Evolutionary conservation across 768 basidiomycete genomes (phyloP).

Genomic region (Tylopilus plumbeoviolaceoides): DNA sequence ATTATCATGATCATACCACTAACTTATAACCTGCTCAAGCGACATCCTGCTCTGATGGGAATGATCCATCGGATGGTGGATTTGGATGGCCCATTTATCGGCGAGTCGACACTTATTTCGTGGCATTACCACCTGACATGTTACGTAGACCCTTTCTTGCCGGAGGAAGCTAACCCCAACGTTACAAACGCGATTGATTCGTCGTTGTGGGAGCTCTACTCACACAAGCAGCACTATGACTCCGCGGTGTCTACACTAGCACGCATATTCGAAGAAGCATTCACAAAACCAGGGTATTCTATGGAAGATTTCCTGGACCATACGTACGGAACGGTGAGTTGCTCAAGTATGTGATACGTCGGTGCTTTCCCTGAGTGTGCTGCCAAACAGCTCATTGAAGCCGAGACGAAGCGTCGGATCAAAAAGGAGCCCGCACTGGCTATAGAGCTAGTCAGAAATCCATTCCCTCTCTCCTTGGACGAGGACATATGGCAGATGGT

Average conservation of each 20-base stretch:
- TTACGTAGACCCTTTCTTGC: constrained; percentile 64
- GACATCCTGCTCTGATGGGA: constrained; percentile 85
- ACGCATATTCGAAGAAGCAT: constrained; percentile 83
- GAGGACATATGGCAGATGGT: constrained; percentile 7
- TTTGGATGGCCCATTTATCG: constrained; percentile 31
- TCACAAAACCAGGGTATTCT: constrained; percentile 87
- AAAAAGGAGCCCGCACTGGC: constrained; percentile 71
- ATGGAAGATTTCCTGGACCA: constrained; percentile 98
- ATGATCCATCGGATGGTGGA: constrained; percentile 77
- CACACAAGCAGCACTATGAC: constrained; percentile 80
- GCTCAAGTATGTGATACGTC: not conserved
- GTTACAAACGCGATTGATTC: constrained; percentile 78
- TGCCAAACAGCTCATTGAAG: constrained; percentile 70
- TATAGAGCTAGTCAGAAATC: constrained; percentile 35
- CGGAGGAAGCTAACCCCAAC: constrained; percentile 65
- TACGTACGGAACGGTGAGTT: constrained; percentile 73
- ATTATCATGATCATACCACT: constrained; percentile 90
- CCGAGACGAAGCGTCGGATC: constrained; percentile 73
- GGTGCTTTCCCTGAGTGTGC: constrained; percentile 1
- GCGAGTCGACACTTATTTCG: constrained; percentile 20
- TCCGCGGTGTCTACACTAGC: constrained; percentile 81
- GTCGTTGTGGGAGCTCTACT: constrained; percentile 88
- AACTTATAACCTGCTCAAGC: constrained; percentile 90
- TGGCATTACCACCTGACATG: constrained; percentile 2
- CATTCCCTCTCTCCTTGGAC: constrained; percentile 29